These are phyloP conservation scores for Styphnolobium japonicum DNA, from an alignment of 306 rosid species.

Conservation along the genomic window DNA sequence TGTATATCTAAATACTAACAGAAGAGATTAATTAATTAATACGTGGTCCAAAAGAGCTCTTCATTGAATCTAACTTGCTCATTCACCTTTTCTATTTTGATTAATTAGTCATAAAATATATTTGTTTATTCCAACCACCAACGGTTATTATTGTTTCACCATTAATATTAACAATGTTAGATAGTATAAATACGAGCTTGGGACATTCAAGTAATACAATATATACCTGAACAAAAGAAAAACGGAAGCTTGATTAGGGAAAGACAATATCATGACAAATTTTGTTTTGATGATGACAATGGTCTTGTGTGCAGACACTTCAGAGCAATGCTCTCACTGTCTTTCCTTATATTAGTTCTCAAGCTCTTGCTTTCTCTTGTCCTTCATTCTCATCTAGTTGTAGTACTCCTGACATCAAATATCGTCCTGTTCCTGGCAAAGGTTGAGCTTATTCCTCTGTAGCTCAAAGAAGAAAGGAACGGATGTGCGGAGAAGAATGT, in stretches of 20 bases:
- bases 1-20: too few species aligned
- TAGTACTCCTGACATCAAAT: not conserved
- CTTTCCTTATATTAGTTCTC: too few species aligned
- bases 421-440: not conserved
- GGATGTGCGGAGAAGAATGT: not conserved
- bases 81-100: not conserved
- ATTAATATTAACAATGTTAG: too few species aligned
- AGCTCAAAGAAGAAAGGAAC: not conserved
- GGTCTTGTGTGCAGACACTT: not conserved
- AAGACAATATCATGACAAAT: too few species aligned
- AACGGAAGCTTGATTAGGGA: too few species aligned
- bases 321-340: too few species aligned
- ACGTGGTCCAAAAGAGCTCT: not conserved
- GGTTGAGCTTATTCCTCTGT: not conserved
- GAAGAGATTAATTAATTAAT: not conserved
- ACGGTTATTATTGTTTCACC: too few species aligned
- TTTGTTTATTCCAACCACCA: not conserved
- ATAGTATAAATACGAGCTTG: too few species aligned
- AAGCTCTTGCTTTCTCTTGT: not conserved
- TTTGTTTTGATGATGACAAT: not conserved
- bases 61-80: not conserved
- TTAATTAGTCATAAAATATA: too few species aligned
- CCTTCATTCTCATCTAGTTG: not conserved
- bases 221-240: too few species aligned
- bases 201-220: too few species aligned